Evolutionary conservation across 1,139 yeast species (phyloP).

Genomic region (Geotrichum bryndzae): DNA sequence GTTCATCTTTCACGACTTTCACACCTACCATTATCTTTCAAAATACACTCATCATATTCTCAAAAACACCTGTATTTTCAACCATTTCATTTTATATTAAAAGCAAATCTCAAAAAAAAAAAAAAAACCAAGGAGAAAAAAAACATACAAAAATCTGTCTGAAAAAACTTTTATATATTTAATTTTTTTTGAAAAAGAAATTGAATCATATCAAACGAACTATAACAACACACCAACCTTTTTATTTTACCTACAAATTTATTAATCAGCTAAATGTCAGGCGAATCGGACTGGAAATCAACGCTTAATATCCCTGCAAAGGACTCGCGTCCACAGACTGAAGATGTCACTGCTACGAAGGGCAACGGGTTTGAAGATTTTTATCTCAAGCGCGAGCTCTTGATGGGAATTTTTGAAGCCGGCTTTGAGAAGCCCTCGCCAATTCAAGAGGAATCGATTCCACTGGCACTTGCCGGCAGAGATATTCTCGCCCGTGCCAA

Average conservation of each 20-base stretch:
- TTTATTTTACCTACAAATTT: not conserved
- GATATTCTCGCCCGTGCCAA: conserved; percentile 97
- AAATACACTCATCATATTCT: not conserved
- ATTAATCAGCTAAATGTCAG: conserved; percentile 23
- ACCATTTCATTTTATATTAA: not conserved
- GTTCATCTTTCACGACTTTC: not conserved
- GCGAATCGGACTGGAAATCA: conserved; percentile 57
- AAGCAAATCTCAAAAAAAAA: not conserved
- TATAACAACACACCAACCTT: not conserved
- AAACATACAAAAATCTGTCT: not conserved
- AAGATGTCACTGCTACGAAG: conserved; percentile 87
- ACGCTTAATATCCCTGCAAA: conserved; percentile 68
- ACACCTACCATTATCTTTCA: not conserved
- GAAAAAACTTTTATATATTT: not conserved
- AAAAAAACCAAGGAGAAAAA: not conserved
- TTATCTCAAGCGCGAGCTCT: conserved; percentile 79
- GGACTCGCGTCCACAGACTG: conserved; percentile 92
- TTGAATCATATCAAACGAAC: not conserved
- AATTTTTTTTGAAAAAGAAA: not conserved
- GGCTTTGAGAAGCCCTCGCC: conserved; percentile 99
- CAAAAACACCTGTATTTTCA: not conserved
- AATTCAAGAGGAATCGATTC: conserved; percentile 95
- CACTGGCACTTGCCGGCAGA: conserved; percentile 91
- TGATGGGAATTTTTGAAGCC: conserved; percentile 98
- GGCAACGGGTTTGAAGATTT: conserved; percentile 92